A percentile compares a stretch with the other conserved stretches of the same genome.
Conservation (phyloP, 257 asterid species). For the Apocynum venetum region DNA sequence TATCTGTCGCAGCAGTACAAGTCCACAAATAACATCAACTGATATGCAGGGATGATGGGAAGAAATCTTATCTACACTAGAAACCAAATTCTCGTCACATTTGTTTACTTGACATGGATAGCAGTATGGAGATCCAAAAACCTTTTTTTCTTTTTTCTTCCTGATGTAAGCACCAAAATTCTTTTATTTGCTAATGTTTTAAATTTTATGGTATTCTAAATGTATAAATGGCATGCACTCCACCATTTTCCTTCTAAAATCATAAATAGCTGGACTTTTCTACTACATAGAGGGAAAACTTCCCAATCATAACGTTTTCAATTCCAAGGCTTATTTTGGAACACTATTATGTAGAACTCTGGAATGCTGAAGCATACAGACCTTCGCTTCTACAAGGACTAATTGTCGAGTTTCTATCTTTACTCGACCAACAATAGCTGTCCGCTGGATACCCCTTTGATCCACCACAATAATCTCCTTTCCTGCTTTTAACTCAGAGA, state of each 20-base stretch:
- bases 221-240: background rate
- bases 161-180: background rate
- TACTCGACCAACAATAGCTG: conserved; percentile 80
- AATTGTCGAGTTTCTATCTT: conserved; percentile 84
- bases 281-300: no score
- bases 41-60: background rate
- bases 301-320: background rate
- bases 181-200: background rate
- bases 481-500: conserved; percentile 75
- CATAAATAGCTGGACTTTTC: background rate
- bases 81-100: background rate
- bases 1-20: conserved; percentile 35
- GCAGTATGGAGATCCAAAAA: background rate
- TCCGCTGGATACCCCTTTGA: conserved; percentile 67
- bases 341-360: background rate
- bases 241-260: background rate
- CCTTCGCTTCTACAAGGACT: conserved; percentile 83
- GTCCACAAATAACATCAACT: background rate
- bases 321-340: background rate
- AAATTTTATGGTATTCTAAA: background rate
- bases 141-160: no score
- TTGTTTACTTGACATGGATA: background rate
- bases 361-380: conserved; percentile 12
- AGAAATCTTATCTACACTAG: background rate
- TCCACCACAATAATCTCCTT: conserved; percentile 71